Evolutionary conservation across 2,329 filamentous ascomycete species (phyloP), one percentile per base, ranked within the genome.

Genomic region (Aureobasidium sp.): DNA sequence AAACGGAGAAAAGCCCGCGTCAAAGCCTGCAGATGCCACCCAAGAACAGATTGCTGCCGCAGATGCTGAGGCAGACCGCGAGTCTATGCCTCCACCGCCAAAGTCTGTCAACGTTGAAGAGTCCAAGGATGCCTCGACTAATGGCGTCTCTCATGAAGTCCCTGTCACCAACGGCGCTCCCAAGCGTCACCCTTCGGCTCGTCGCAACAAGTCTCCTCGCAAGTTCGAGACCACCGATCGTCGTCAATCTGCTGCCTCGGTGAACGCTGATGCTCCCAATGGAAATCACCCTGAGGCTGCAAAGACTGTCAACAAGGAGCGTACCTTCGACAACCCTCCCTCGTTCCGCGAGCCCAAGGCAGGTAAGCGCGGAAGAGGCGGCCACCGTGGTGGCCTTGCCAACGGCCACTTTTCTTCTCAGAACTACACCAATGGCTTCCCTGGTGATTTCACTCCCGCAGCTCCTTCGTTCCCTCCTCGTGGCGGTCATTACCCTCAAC

Each of bases 401-500:
- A 68, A 69, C 29, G 67, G 70, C 29, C 70, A 72, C 44, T 70
- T 70, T 44, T 62, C 64, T 50, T 70, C 71, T 37, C 68, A 69
- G 14, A 67, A 68, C 29, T 70, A 65, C 54, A 44, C 62, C 37
- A 67, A 67, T 24, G 66, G 66, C 29, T 62, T 63, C 33, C 56
- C 63, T 19, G 60, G 49, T 14, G 71, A 73, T 11, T 69, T 69
- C 53, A 49, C 65, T n/a, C 53, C 62, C 33, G 58, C 59, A 24
- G 56, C 64, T 6, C 68, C 69, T 29, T 66, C 66, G 31, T 72
- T 71, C 24, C 47, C 66, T 27, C 60, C 66, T 5, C 69, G 72
- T 45, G 70, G 71, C n/a, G 65, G 64, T 39, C 68, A 70, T 15
- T 71, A 66, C 60, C 42, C 65, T 71, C 74, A 42, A 71, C 73